phyloP scores from a whole-genome alignment of 116 monocot genomes.

The Posidonia oceanica region DNA sequence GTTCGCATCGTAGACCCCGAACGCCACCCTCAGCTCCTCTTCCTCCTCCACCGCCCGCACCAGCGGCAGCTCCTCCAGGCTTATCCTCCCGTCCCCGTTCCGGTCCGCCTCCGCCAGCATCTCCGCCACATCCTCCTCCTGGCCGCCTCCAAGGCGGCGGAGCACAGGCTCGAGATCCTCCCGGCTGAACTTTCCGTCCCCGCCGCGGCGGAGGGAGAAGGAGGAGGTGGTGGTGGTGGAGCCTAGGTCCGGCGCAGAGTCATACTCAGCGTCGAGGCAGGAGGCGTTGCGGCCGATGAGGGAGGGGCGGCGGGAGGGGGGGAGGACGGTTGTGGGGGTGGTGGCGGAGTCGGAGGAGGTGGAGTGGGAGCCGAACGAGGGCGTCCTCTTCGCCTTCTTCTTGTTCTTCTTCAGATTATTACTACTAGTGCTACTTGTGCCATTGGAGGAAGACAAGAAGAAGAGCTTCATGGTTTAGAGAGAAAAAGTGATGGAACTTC shows the following conservation, averaged over 20 bases:
- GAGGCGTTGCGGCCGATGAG: constrained; percentile 18
- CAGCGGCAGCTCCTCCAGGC: constrained; percentile 21
- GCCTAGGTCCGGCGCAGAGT: neutral
- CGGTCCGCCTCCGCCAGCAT: constrained; percentile 37
- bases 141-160: constrained; percentile 20
- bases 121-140: constrained; percentile 31
- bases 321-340: constrained; percentile 5
- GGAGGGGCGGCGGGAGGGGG: constrained; percentile 4
- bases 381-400: neutral
- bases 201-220: constrained; percentile 3
- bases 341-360: constrained; percentile 4
- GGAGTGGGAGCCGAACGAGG: constrained; percentile 13
- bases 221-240: neutral
- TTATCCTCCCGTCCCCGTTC: constrained; percentile 34
- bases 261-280: constrained; percentile 20
- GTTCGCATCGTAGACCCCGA: constrained; percentile 66
- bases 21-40: constrained; percentile 56
- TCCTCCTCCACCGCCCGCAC: neutral
- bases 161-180: constrained; percentile 44
- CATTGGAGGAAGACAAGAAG: constrained; percentile 8
- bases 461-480: neutral
- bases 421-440: neutral
- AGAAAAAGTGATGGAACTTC: neutral
- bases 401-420: constrained; percentile 1
- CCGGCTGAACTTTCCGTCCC: constrained; percentile 21